Percentiles rank a stretch among this genome's conserved stretches.
These are phyloP conservation scores for Scheffersomyces spartinae DNA, from an alignment of 805 yeast species.

Conservation along the genomic window DNA sequence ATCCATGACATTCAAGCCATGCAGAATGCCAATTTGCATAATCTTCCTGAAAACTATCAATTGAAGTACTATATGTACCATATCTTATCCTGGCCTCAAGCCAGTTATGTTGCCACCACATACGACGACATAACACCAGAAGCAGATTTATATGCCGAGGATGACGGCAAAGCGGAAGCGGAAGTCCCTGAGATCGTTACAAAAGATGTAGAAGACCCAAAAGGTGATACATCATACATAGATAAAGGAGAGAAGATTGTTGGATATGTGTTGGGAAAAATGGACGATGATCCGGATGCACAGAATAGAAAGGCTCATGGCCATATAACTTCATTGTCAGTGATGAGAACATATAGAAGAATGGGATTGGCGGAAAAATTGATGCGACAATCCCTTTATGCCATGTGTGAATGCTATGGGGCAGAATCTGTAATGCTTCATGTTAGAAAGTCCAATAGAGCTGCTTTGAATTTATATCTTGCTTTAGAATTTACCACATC, in stretches of 20 bases:
- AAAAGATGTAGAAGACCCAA: conserved; percentile 21
- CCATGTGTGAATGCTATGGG: conserved; percentile 69
- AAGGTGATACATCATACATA: conserved; percentile 56
- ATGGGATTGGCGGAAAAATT: conserved; percentile 89
- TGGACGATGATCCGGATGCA: conserved; percentile 88
- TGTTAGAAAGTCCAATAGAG: conserved; percentile 86
- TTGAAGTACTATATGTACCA: conserved; percentile 91
- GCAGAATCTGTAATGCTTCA: conserved; percentile 84
- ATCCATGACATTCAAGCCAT: conserved; percentile 82
- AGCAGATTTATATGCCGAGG: conserved; percentile 18
- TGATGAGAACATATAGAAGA: conserved; percentile 90
- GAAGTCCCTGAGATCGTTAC: conserved; percentile 10
- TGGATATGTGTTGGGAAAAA: conserved; percentile 93
- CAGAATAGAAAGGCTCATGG: conserved; percentile 75
- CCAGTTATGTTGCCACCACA: conserved; percentile 89
- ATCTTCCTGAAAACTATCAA: conserved; percentile 90
- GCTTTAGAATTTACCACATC: conserved; percentile 75
- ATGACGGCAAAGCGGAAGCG: conserved; percentile 10
- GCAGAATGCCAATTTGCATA: conserved; percentile 89
- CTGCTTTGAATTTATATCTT: conserved; percentile 88
- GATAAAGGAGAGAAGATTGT: conserved; percentile 68
- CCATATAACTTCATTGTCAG: conserved; percentile 87
- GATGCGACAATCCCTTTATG: conserved; percentile 76
- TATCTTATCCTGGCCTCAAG: conserved; percentile 93
- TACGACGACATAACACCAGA: conserved; percentile 32